A percentile compares a stretch with the other conserved stretches of the same genome.
phyloP scores from a whole-genome alignment of 2,329 filamentous ascomycete genomes.

The Penicillium sp. region DNA sequence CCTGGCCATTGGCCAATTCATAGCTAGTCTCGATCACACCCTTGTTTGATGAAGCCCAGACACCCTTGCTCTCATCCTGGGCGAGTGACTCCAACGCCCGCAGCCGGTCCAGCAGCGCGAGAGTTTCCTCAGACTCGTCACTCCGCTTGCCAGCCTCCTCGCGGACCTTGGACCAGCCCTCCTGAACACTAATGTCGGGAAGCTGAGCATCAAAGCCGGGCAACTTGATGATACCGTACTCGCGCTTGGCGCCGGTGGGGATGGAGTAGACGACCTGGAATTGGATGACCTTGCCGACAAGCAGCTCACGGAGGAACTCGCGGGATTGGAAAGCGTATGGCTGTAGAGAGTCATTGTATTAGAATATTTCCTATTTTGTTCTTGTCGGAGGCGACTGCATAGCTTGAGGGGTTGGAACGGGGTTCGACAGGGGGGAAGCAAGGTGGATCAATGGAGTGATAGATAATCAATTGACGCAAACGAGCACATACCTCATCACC shows the following conservation, averaged over 20 bases:
- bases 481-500: conserved; percentile 70
- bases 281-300: conserved; percentile 83
- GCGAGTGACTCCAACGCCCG: conserved; percentile 76
- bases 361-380: neutral
- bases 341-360: conserved; percentile 33
- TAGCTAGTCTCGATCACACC: conserved; percentile 74
- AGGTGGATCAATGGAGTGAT: neutral
- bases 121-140: conserved; percentile 77
- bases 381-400: neutral
- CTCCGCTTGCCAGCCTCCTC: conserved; percentile 86
- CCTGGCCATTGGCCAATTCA: conserved; percentile 74
- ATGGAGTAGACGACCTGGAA: conserved; percentile 87
- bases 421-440: neutral
- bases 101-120: conserved; percentile 73
- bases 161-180: conserved; percentile 89
- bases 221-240: conserved; percentile 81
- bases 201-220: conserved; percentile 69
- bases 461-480: neutral
- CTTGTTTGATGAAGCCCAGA: conserved; percentile 70
- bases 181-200: conserved; percentile 80
- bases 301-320: conserved; percentile 81
- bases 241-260: conserved; percentile 73
- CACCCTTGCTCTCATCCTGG: conserved; percentile 74
- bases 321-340: conserved; percentile 91
- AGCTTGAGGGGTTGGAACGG: neutral